phyloP scores from a whole-genome alignment of 164 flowering plant genomes.

The Umbellularia californica region DNA sequence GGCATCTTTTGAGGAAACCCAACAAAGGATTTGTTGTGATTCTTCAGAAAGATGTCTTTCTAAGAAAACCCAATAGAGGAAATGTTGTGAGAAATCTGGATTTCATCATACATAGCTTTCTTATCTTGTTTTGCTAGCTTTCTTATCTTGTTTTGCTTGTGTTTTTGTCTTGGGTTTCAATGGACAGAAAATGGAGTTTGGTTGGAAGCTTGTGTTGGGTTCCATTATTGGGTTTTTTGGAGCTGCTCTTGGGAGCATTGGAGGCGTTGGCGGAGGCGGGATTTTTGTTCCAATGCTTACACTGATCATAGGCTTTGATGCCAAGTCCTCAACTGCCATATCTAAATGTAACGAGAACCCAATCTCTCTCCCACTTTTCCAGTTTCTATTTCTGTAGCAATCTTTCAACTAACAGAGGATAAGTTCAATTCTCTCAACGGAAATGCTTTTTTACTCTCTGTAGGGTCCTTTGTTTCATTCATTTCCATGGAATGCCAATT shows the following conservation, averaged over 20 bases:
- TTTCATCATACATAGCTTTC: background rate
- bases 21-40: too few species aligned
- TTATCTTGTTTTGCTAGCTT: background rate
- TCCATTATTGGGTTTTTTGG: slow-evolving; percentile 47
- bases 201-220: slow-evolving; percentile 48
- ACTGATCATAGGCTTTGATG: slow-evolving; percentile 52
- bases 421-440: background rate
- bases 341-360: slow-evolving; percentile 40
- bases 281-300: slow-evolving; percentile 65
- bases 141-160: background rate
- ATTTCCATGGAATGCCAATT: too few species aligned
- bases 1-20: too few species aligned
- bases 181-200: slow-evolving; percentile 39
- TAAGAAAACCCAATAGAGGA: background rate
- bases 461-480: background rate
- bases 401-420: background rate
- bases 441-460: background rate
- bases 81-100: background rate
- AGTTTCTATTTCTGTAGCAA: background rate
- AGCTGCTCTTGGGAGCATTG: slow-evolving; percentile 53
- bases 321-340: slow-evolving; percentile 54
- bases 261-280: slow-evolving; percentile 69
- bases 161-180: background rate
- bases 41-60: background rate
- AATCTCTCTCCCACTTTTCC: background rate